Percentiles rank a stretch among this genome's conserved stretches.
Evolutionary conservation across 2,329 filamentous ascomycete genomes (phyloP).

Genomic region (Penicillium sp.): DNA sequence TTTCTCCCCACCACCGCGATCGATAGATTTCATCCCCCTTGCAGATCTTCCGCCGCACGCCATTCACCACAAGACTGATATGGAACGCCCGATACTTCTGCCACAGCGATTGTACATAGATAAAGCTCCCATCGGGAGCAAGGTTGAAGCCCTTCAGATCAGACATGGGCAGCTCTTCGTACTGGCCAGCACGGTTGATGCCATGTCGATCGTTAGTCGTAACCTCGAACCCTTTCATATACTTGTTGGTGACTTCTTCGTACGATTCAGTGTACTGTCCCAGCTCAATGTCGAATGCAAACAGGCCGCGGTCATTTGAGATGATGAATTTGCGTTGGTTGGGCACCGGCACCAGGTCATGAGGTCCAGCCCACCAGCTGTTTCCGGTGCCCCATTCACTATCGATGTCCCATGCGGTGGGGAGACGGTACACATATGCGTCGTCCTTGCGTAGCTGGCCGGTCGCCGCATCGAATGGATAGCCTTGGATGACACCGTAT

Average conservation of each 20-base stretch:
- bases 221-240: conserved; percentile 25
- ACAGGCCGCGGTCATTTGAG: conserved; percentile 22
- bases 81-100: conserved; percentile 19
- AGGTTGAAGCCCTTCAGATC: conserved; percentile 27
- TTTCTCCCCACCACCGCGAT: conserved; percentile 25
- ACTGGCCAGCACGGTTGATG: conserved; percentile 16
- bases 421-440: conserved; percentile 13
- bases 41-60: conserved; percentile 18
- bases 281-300: conserved; percentile 21
- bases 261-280: conserved; percentile 15
- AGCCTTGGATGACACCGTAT: conserved; percentile 20
- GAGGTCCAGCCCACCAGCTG: conserved; percentile 25
- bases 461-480: conserved; percentile 21
- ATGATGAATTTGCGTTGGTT: conserved; percentile 26
- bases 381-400: conserved; percentile 25
- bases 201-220: conserved; percentile 25
- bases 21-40: conserved; percentile 27
- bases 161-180: conserved; percentile 20
- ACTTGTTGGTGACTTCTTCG: conserved; percentile 18
- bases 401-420: conserved; percentile 16
- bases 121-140: conserved; percentile 23
- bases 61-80: conserved; percentile 23
- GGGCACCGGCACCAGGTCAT: conserved; percentile 26
- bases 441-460: conserved; percentile 17
- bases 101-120: conserved; percentile 27